Evolutionary conservation across 2,329 filamentous ascomycete genomes (phyloP), one percentile per base, ranked within the genome.

Genomic region (Penicillium sp.): DNA sequence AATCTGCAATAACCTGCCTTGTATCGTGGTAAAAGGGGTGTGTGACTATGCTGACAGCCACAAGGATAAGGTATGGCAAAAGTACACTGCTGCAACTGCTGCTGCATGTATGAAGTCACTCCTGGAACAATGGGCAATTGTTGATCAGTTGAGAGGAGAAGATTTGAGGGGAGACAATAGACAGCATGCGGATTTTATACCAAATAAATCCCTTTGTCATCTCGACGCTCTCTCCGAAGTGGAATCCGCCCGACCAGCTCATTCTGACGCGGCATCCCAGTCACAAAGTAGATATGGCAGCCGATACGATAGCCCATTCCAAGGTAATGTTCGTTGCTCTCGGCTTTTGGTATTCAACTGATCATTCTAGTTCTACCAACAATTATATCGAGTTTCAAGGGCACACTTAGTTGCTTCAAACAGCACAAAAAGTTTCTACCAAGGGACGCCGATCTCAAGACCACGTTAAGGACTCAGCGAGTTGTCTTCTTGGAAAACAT

Each of bases 21-120:
- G 60, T 32, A 60, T 70, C 9, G 52, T 68, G 38, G 66, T 69
- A 46, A 71, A 64, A 54, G 74, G 75, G 2, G 68, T 76, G 0
- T 75, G 71, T 34, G 70, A 78, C 59, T 77, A 77, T 42, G 68
- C 71, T 1, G 75, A 77, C 50, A 71, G 70, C 21, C 73, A 77
- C 56, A 75, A 75, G 53, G 70, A 64, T 47, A 72, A 74, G 18
- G 45, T 7, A 3, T 78, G 75, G 76, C 75, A 77, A 49, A 32
- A 58, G 2, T 77, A 72, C 57, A 72, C 75, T 0, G 71, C 76
- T 2, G 72, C 68, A 0, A 71, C 71, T 0, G 75, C 75, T 0
- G 75, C 75, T 1, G 65, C 69, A 3, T 70, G 62, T 16, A 59
- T 65, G n/a, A 75, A 18, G 40, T 44, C 42, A 16, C 31, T 54